phyloP scores from a whole-genome alignment of 2,329 filamentous ascomycete genomes.

The Biscogniauxia marginata region DNA sequence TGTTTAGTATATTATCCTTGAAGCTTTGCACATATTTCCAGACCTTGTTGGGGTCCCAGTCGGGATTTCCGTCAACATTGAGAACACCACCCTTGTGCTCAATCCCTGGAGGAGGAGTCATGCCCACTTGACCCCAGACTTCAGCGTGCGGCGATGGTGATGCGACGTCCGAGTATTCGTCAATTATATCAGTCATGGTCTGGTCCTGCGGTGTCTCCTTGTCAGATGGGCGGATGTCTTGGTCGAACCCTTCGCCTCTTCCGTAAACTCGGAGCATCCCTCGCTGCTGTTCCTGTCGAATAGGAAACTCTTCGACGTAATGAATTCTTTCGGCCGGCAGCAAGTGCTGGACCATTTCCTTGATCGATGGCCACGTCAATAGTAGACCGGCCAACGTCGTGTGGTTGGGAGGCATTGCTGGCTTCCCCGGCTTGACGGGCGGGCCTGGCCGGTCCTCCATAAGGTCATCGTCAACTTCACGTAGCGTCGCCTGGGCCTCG shows the following conservation, averaged over 20 bases:
- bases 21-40: conserved; percentile 56
- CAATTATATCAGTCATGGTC: conserved; percentile 38
- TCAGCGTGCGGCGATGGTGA: conserved; percentile 54
- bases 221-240: conserved; percentile 53
- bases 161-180: conserved; percentile 48
- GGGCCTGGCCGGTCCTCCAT: conserved; percentile 52
- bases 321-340: conserved; percentile 50
- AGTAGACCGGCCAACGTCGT: conserved; percentile 86
- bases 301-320: conserved; percentile 69
- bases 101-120: conserved; percentile 41
- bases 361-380: conserved; percentile 69
- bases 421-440: conserved; percentile 55
- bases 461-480: conserved; percentile 43
- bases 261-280: conserved; percentile 76
- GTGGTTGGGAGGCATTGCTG: conserved; percentile 79
- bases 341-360: conserved; percentile 56
- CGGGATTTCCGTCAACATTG: conserved; percentile 48
- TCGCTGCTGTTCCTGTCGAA: conserved; percentile 70
- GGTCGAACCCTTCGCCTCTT: conserved; percentile 65
- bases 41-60: conserved; percentile 52
- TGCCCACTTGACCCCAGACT: conserved; percentile 58
- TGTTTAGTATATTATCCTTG: conserved; percentile 60
- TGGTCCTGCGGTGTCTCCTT: conserved; percentile 39
- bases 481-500: conserved; percentile 34
- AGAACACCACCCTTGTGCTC: conserved; percentile 39